Base-by-base conservation (phyloP, 768 basidiomycete species). In the Tulasnella calospora region DNA sequence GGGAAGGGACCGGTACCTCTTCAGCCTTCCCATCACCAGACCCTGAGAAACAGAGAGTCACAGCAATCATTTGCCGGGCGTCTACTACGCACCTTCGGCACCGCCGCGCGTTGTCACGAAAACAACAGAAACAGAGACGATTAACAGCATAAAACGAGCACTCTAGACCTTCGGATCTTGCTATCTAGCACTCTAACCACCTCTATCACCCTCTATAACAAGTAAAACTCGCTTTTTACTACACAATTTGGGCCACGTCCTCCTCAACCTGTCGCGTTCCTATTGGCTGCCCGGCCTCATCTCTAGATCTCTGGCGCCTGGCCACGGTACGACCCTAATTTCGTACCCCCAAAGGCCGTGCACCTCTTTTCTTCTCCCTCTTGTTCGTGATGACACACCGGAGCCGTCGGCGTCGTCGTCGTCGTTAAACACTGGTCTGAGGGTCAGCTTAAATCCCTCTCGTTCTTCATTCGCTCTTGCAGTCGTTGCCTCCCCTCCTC, bases 31-130 rank as follows among this genome's bases (percentile, higher is more conserved):
- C 73, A 74, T 33, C 41, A 27, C 33, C 15, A 19, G 30, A 41
- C 73, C 73, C 73, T 74, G 73, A 74, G 41, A n/a, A 33, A 44
- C 30, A 27, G 67, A 44, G 73, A 74, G 73, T 74, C 73, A 74
- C 36, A 35, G 73, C 40, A 74, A 74, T 74, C 73, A 74, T 41
- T 73, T 30, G 19, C 21, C 38, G 73, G 73, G 73, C 73, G 73
- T 47, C 73, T 74, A 46, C 5, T 23, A 67, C 61, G 61, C 61
- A 67, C 61, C 35, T 33, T 74, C 73, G 73, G 73, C 44, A 74
- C 73, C 73, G 73, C 44, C 23, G n/a, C 21, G 7, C 38, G 44
- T 40, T 9, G 30, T 72, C 71, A 27, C 17, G 27, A 41, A 33
- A 33, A 17, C 40, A 27, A 35, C 33, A 27, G 12, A 12, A 47